Evolutionary conservation across 768 basidiomycete genomes (phyloP), one percentile per base, ranked within the genome.

Genomic region (Lactifluus volemus): DNA sequence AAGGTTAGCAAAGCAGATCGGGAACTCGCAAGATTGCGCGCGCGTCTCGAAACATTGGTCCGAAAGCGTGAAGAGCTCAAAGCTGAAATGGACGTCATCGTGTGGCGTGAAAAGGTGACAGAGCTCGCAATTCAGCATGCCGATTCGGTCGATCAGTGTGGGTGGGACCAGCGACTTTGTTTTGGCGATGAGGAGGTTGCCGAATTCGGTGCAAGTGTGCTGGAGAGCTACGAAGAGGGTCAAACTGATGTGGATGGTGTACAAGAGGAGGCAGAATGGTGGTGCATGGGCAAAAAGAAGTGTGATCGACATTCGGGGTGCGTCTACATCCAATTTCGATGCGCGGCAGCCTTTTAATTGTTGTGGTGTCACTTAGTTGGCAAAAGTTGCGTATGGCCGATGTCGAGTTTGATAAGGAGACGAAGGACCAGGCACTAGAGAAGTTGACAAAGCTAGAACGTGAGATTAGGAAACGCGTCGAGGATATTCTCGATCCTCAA

Each of bases 141-240:
- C 10, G 82, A 83, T 61, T 73, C 75, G n/a, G 69, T 83, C 15
- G 81, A 82, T 17, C 81, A 83, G 66, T 97, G 93, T 72, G 92
- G 94, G 5, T 94, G 92, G 85, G 93, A 97, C 71, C 84, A 86
- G 67, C 79, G 93, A 34, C 76, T 97, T 25, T 88, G 88, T 61
- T 85, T 86, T 69, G 86, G 86, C n/a, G 88, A 92, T 50, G 84
- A 85, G 59, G 88, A 90, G 69, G 91, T 84, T 77, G 79, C 74
- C 41, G 86, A 86, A 52, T 86, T 84, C 71, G 86, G 83, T 9
- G 75, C 73, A 2, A 81, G 79, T 15, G 86, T 85, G 29, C 66
- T 89, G 67, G 85, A 90, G 69, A 85, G 83, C 67, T 90, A 91
- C 63, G 76, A 76, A 59, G 74, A 73, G 53, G 73, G 72, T 38